These are phyloP conservation scores for Tulasnella sp. DNA, from an alignment of 768 basidiomycete species.

Conservation along the genomic window DNA sequence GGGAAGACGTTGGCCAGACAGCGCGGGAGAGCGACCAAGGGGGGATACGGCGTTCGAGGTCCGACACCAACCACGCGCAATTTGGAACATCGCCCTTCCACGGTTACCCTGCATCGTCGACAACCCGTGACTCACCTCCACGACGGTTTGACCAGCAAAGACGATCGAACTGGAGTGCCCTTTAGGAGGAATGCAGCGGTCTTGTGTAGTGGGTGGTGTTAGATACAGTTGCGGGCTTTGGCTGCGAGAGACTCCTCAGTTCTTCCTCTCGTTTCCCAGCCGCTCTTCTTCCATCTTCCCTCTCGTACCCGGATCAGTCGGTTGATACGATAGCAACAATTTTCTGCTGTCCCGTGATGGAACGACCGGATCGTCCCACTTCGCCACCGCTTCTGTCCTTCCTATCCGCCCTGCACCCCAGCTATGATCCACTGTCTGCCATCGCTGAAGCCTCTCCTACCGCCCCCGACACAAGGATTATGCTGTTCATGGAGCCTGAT, in stretches of 20 bases:
- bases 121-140: neutral
- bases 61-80: slow-evolving; percentile 10
- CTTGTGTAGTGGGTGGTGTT: neutral
- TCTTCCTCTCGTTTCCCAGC: neutral
- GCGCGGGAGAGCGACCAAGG: slow-evolving; percentile 4
- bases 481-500: neutral
- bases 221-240: neutral
- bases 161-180: neutral
- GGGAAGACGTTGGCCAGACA: neutral
- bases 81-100: neutral
- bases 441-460: neutral
- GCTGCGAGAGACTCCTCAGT: neutral
- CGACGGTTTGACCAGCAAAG: neutral
- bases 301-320: neutral
- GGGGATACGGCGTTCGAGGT: neutral
- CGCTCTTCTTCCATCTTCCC: neutral
- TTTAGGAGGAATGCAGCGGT: neutral
- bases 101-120: neutral
- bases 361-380: neutral
- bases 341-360: neutral
- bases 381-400: neutral
- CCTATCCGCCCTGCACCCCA: neutral
- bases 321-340: neutral
- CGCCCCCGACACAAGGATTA: neutral
- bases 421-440: neutral